Conservation (phyloP, 2,329 filamentous ascomycete species). For the Neoarthrinium moseri region DNA sequence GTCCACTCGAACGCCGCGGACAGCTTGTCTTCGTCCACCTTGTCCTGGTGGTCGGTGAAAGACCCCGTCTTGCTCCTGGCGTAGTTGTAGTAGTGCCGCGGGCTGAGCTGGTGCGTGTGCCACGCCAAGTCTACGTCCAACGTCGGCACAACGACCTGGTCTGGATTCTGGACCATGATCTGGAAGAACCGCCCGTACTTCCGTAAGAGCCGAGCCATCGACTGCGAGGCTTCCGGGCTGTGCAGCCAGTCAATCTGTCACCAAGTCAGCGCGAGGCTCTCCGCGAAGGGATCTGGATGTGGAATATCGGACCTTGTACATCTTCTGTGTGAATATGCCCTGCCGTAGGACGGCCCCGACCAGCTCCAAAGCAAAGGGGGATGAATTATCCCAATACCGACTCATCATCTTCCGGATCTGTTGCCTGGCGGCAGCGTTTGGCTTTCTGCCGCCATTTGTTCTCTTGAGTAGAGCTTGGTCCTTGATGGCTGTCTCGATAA, state of each 20-base stretch:
- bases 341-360: not conserved
- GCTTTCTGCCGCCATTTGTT: slow-evolving; percentile 1
- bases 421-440: not conserved
- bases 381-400: slow-evolving; percentile 7
- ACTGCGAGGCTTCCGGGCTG: not conserved
- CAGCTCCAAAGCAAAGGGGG: not conserved
- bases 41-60: slow-evolving; percentile 2
- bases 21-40: slow-evolving; percentile 4
- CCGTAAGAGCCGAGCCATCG: not conserved
- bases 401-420: slow-evolving; percentile 6
- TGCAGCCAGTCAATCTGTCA: slow-evolving; percentile 2
- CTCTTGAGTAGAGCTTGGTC: not conserved
- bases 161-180: not conserved
- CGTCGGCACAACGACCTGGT: slow-evolving; percentile 3
- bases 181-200: slow-evolving; percentile 3
- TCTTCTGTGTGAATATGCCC: slow-evolving; percentile 4
- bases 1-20: slow-evolving; percentile 3
- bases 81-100: slow-evolving; percentile 1
- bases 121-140: slow-evolving; percentile 1
- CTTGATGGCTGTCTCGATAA: slow-evolving; percentile 1
- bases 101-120: slow-evolving; percentile 4
- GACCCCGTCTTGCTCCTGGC: not conserved
- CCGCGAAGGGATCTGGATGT: not conserved
- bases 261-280: not conserved
- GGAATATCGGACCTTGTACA: not conserved